These are phyloP conservation scores for Colletotrichum sp. DNA, from an alignment of 2,329 filamentous ascomycete species.

Conservation along the genomic window DNA sequence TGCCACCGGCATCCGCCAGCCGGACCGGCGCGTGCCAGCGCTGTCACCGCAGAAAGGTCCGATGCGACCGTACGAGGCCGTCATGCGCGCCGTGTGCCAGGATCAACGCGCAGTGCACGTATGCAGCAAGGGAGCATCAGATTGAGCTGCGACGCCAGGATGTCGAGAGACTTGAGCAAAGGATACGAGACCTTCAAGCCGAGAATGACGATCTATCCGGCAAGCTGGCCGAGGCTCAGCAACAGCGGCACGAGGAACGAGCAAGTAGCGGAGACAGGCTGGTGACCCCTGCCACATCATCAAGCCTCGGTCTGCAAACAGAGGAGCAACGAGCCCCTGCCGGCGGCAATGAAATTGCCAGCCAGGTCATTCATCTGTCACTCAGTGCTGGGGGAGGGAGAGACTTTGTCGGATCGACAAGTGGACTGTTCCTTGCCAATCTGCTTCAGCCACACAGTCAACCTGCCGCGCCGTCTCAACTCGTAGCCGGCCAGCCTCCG, in stretches of 20 bases:
- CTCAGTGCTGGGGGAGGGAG: slow-evolving; percentile 45
- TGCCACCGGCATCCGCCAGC: slow-evolving; percentile 2
- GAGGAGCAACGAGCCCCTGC: background rate
- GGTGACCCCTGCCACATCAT: background rate
- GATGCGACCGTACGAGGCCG: slow-evolving; percentile 42
- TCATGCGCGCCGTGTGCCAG: slow-evolving; percentile 40
- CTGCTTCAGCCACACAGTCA: slow-evolving; percentile 33
- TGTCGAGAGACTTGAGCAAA: slow-evolving; percentile 37
- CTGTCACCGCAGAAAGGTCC: slow-evolving; percentile 44
- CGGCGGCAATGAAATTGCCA: slow-evolving; percentile 35
- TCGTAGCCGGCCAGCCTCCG: slow-evolving; percentile 7
- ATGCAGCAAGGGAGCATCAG: slow-evolving; percentile 35
- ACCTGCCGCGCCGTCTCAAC: slow-evolving; percentile 4
- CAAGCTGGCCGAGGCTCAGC: slow-evolving; percentile 18
- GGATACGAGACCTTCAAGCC: slow-evolving; percentile 34
- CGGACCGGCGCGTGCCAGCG: slow-evolving; percentile 38
- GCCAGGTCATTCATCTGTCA: slow-evolving; percentile 47
- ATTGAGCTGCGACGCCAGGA: slow-evolving; percentile 30
- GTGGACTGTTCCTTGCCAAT: slow-evolving; percentile 45
- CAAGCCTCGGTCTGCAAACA: background rate
- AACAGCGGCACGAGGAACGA: background rate
- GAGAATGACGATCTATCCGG: slow-evolving; percentile 29
- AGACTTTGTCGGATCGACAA: slow-evolving; percentile 45
- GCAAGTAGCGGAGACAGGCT: background rate
- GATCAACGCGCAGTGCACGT: slow-evolving; percentile 35